Conservation (phyloP, 169 alveolate species). For the Theileria luwenshuni region DNA sequence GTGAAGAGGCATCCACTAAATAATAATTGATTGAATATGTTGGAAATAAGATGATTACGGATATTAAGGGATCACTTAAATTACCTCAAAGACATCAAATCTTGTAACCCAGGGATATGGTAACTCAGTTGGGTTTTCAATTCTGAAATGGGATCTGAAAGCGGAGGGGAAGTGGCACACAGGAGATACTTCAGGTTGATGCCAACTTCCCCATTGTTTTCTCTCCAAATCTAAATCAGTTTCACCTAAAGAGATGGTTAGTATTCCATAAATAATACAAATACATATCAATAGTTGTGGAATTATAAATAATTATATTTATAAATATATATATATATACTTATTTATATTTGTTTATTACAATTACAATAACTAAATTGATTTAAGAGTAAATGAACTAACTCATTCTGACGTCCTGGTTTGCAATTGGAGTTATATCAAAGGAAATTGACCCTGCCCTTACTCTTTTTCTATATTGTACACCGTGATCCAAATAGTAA, state of each 20-base stretch:
- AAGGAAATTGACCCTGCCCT: constrained; percentile 66
- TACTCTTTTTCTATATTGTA: constrained; percentile 64
- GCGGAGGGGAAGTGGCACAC: constrained; percentile 40
- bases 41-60: neutral
- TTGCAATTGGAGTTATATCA: constrained; percentile 73
- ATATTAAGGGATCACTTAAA: too few species aligned
- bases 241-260: constrained; percentile 47
- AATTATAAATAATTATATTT: too few species aligned
- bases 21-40: neutral
- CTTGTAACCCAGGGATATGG: constrained; percentile 56
- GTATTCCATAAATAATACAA: too few species aligned
- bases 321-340: too few species aligned
- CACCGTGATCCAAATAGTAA: constrained; percentile 76
- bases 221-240: constrained; percentile 76
- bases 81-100: constrained; percentile 49
- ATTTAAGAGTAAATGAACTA: neutral
- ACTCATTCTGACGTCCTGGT: too few species aligned
- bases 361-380: neutral
- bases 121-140: constrained; percentile 56
- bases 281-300: too few species aligned
- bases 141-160: constrained; percentile 20
- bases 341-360: neutral
- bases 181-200: constrained; percentile 56
- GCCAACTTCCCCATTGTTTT: constrained; percentile 82
- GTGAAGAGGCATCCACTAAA: constrained; percentile 35